Base-by-base conservation (phyloP, 1,284 basidiomycete genomes). In the Marasmius sp. region DNA sequence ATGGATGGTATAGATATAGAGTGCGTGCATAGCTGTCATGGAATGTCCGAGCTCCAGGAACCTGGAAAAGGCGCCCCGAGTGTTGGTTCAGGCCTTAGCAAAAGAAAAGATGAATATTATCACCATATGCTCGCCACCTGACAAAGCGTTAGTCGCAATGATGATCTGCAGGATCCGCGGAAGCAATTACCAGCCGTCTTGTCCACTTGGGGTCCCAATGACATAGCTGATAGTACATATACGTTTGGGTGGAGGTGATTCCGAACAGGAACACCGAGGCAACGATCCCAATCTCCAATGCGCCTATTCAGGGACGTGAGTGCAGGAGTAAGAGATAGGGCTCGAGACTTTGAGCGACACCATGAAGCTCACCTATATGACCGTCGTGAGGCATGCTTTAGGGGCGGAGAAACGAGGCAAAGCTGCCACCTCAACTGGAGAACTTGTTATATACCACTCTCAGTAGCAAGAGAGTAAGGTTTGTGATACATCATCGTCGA, bases 211-310 rank as follows among this genome's bases (percentile, higher is more conserved):
- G 45, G n/a, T 47, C 45, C 9, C 16, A 20, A n/a, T 51, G 52
- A 22, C 59, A 62, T 1, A 41, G 33, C 5, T n/a, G 20, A 27
- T 62, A 62, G 34, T 59, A 62, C 8, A 41, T 37, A 43, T 62
- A 62, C 10, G 51, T 59, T 37, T 62, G 61, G 6, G 57, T 41
- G 6, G 58, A 55, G 22, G 50, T 34, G 10, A 59, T 36, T 11
- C 61, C 61, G 12, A 62, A 45, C 14, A 62, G 58, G 41, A 49
- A 36, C 9, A 49, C 41, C 9, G 57, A 54, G 9, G 50, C 22
- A 1, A 62, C 14, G 43, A 59, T 34, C 36, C 61, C 61, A 52
- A 62, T 54, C 34, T 59, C 20, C 49, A 62, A 37, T 16, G 58
- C 49, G 60, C 34, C 61, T 47, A n/a, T 27, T 27, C 45, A n/a